Evolutionary conservation across 176 grass and related monocot genomes (phyloP), one percentile per base, ranked within the genome.

Genomic region (Phoenix roebelenii): DNA sequence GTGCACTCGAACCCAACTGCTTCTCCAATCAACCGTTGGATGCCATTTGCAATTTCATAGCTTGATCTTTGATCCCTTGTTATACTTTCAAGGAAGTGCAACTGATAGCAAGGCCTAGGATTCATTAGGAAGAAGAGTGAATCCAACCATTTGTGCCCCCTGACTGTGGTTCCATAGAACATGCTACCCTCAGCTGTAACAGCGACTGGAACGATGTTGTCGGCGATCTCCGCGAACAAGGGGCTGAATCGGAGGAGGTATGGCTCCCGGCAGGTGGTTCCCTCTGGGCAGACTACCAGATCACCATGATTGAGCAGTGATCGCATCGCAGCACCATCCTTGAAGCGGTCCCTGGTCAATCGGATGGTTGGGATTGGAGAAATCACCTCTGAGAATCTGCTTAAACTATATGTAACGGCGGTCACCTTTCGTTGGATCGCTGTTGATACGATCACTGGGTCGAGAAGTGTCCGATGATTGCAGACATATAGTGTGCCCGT

Each of bases 401-500:
- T 68, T 1, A 92, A 63, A 70, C 83, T 92, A 66, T 92, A 86
- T 49, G 88, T 86, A 22, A 86, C 72, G 4, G 88, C 79, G 0
- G 83, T 63, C 20, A 91, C 65, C 49, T 51, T 74, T 22, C 79
- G 88, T 1, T 55, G 72, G n/a, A 92, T 51, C 24, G 67, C 80
- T 16, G 58, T 78, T 9, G 79, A 68, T 12, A 92, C 48, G 22
- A 92, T 54, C 72, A 83, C 83, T 3, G 88, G 83, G 69, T 92
- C 88, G 67, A 92, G 67, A 18, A 86, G 79, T 19, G 76, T 86
- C 61, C 76, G 88, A 63, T 92, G 88, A 30, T 86, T 92, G 80
- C 88, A 92, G 6, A 79, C 77, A 57, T 75, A 93, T 35, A 93
- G 19, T 16, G 73, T 72, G 55, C 75, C 75, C 2, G 65, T 23